These are phyloP conservation scores for Russula vinacea DNA, from an alignment of 768 basidiomycete species.

Conservation along the genomic window DNA sequence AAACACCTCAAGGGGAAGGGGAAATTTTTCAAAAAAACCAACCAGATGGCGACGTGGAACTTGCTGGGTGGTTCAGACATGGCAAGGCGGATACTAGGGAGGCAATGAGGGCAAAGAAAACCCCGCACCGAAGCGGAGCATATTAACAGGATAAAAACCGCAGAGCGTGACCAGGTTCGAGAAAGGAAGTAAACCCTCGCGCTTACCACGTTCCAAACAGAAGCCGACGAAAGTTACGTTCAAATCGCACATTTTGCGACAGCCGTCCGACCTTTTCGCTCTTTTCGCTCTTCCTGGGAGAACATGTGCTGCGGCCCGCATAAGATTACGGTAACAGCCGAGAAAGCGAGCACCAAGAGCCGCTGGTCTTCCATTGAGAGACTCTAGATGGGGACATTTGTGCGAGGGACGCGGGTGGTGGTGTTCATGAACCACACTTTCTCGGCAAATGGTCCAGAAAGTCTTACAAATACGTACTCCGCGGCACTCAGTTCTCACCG, in stretches of 20 bases:
- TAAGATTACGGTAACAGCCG: too few species aligned
- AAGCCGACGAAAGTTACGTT: constrained; percentile 5
- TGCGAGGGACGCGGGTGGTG: constrained; percentile 19
- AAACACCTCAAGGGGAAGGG: constrained; percentile 5
- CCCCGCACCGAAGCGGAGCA: too few species aligned
- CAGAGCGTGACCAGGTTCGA: background rate
- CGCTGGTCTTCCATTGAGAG: too few species aligned
- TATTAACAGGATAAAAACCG: too few species aligned
- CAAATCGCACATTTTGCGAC: constrained; percentile 20
- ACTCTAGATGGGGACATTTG: background rate
- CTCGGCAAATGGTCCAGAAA: too few species aligned
- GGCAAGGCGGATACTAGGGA: background rate
- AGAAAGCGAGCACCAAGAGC: too few species aligned
- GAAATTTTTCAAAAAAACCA: constrained; percentile 27
- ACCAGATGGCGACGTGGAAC: constrained; percentile 45
- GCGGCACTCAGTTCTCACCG: too few species aligned
- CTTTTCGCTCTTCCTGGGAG: background rate
- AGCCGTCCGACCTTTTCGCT: constrained; percentile 14
- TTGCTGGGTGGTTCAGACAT: constrained; percentile 10
- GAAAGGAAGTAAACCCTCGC: background rate
- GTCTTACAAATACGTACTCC: too few species aligned
- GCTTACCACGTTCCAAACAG: background rate
- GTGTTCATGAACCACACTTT: too few species aligned
- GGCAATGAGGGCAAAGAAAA: background rate
- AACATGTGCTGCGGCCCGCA: background rate